Base-by-base conservation (phyloP, 163 green algal species). In the Prototheca wickerhamii region DNA sequence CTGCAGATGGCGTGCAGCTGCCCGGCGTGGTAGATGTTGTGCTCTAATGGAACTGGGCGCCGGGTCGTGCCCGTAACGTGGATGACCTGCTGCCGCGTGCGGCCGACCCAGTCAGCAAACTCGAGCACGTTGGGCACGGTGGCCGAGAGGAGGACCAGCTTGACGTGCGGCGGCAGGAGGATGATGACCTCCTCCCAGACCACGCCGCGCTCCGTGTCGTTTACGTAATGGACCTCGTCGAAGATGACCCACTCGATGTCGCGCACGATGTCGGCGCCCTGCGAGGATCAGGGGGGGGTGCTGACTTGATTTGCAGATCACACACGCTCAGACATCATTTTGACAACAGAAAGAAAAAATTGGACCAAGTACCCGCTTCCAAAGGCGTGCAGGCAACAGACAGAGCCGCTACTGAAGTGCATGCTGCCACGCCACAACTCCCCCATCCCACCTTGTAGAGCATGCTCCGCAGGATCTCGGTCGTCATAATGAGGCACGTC, bases 111-210 rank as follows among this genome's bases (percentile, higher is more conserved):
- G 67, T 91, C 89, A 3, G 93, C 93, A 83, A 98, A 98, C 72
- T 98, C 93, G 68, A 89, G 83, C 5, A 95, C 89, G 67, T 98
- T 98, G 56, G 93, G 93, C 25, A 86, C 90, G 17, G 93, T 96
- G 52, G 91, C 90, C 10, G 78, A 91, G 4, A 97, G 82, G 64
- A 96, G 73, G 23, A 97, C 79, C 30, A 95, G 78, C 33, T 85
- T 89, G 58, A 95, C 79, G 74, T 95, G 86, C 1, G 85, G 78
- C 2, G 92, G 92, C 34, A 95, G 81, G 90, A 98, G 95, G 75
- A 97, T 96, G 83, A 98, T 97, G 20, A 91, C 86, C 78, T 97
- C 90, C 78, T 96, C 88, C 89, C 90, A 97, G 43, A 96, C 91
- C 51, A 98, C 91, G 0, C 92, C 92, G 2, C 92, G 73, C 69